phyloP scores from a whole-genome alignment of 768 basidiomycete species.

The Pleurotus tuber-regium region DNA sequence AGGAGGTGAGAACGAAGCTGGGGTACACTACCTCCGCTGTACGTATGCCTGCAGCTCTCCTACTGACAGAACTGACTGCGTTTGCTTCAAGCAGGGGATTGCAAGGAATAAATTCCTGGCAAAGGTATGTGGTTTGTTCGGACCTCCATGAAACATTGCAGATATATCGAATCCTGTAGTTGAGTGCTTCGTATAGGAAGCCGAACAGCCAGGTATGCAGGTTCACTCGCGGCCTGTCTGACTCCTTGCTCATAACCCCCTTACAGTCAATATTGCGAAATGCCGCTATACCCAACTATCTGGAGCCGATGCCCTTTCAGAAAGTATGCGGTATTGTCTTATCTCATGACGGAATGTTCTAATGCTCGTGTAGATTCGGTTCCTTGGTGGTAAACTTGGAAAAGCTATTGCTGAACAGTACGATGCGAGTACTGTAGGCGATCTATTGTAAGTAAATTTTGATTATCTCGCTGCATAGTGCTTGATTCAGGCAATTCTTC shows the following conservation, averaged over 20 bases:
- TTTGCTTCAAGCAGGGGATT: constrained; percentile 57
- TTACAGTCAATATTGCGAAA: constrained; percentile 80
- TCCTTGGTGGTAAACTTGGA: constrained; percentile 93
- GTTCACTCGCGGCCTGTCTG: background rate
- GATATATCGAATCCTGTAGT: constrained; percentile 35
- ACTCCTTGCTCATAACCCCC: constrained; percentile 3
- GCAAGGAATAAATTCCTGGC: constrained; percentile 93
- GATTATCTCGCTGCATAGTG: background rate
- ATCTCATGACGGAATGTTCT: background rate
- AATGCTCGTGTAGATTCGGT: constrained; percentile 65
- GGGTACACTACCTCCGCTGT: constrained; percentile 96
- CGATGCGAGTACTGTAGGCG: constrained; percentile 85
- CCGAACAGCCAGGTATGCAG: constrained; percentile 73
- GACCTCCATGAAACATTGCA: constrained; percentile 7
- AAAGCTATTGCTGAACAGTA: constrained; percentile 84
- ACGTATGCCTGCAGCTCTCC: constrained; percentile 23
- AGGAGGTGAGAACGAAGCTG: constrained; percentile 62
- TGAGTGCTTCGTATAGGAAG: constrained; percentile 90
- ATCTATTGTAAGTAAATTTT: constrained; percentile 70
- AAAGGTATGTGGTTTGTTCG: constrained; percentile 52
- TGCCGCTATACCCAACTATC: constrained; percentile 78
- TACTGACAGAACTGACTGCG: background rate
- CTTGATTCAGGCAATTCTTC: constrained; percentile 10
- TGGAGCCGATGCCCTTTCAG: constrained; percentile 84
- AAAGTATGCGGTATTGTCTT: constrained; percentile 47